Evolutionary conservation across 2,329 filamentous ascomycete genomes (phyloP), one percentile per base, ranked within the genome.

Genomic region (Pestalotiopsis sp.): DNA sequence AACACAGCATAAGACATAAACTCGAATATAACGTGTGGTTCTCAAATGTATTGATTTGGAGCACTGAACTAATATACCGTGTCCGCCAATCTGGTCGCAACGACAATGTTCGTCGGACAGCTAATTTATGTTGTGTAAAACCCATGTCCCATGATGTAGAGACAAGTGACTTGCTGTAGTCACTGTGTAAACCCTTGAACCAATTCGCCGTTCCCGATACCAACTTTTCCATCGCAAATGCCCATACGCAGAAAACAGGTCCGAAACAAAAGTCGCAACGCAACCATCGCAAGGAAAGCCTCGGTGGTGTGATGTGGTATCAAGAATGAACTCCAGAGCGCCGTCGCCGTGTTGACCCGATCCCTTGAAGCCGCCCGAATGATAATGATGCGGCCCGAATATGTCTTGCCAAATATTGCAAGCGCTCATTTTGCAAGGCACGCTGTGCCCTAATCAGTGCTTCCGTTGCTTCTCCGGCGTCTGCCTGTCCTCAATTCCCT

Each of bases 401-500:
- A 36, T 9, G 31, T 36, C 31, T 36, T 36, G 31, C 31, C 31
- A 36, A 7, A 36, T 36, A 36, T 36, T 36, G 31, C 31, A 36
- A 36, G 31, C 31, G 9, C 31, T 36, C 31, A 36, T 27, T 59
- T 36, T 11, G 23, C 23, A 23, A 59, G 27, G 25, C 14, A 23
- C 14, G 62, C 23, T 64, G 23, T 14, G 64, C 63, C 52, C 64
- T 75, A 76, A 58, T 77, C 75, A 39, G 73, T 68, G 38, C 72
- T 67, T n/a, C 73, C 72, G 70, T 77, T 71, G 75, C 84, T 84
- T 63, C 85, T 81, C 70, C 86, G 79, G 72, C 87, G 80, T 64
- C 87, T 80, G 45, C 86, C 85, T 9, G 83, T 85, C 39, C 87
- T 83, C 67, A 90, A 78, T 73, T 90, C 87, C 73, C 86, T 85